Evolutionary conservation across 2,329 filamentous ascomycete species (phyloP), one percentile per base, ranked within the genome.

Genomic region (Aspergillus sp.): DNA sequence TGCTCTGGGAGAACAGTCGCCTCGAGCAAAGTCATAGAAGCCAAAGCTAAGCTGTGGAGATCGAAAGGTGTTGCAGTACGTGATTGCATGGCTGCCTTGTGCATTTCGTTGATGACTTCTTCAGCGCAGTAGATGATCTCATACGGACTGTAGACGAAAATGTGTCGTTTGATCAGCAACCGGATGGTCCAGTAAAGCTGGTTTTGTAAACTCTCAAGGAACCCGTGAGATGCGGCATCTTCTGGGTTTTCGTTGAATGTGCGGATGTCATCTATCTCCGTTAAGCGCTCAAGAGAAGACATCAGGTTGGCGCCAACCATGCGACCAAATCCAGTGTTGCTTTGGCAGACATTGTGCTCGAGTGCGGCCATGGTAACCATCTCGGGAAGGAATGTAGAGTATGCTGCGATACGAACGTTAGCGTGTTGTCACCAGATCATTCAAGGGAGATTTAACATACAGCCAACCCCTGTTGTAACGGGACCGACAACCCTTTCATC

Each of bases 131-230:
- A 65, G 26, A 71, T 60, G 11, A 71, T 63, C 34, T 71, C 68
- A 37, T 66, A 66, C 0, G 68, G 66, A 28, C 63, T 67, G 42
- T 66, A 68, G 27, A 69, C 57, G 40, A 62, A 69, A 33, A 71
- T 60, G 44, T 70, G 67, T 19, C 68, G 67, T 45, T 69, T 71
- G 41, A 70, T 64, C 33, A 70, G 54, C 7, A 71, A 52, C 10
- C 65, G 63, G 8, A 69, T 53, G 11, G 62, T 69, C 68, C 68
- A 71, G 51, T 68, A 70, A 10, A 70, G 56, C 29, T 70, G 66
- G 27, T 60, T 56, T 33, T 68, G 67, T 9, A 71, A 50, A 33
- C 61, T 66, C 37, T 69, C 63, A 10, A 64, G 51, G 30, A 65
- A 64, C 33, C 50, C 46, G 7, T 57, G 53, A 33, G 54, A 50